Percentiles rank a stretch among this genome's conserved stretches.
These are phyloP conservation scores for Tarenaya hassleriana DNA, from an alignment of 345 rosid species.

Conservation along the genomic window DNA sequence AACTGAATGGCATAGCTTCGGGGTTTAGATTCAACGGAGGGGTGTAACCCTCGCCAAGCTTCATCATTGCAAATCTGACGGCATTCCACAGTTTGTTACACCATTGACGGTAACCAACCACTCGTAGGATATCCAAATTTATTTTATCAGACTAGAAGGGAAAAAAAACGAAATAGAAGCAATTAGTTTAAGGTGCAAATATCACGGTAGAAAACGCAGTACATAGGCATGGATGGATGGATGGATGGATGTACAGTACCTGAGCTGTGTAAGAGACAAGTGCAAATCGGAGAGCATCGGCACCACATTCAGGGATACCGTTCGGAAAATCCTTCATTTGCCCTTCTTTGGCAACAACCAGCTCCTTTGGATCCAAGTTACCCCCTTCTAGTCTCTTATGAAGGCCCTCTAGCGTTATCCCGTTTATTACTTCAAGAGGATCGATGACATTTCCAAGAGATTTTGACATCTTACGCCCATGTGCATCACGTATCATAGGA, in stretches of 20 bases:
- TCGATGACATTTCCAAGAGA: slow-evolving; percentile 90
- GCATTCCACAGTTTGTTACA: slow-evolving; percentile 98
- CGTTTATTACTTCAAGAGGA: slow-evolving; percentile 90
- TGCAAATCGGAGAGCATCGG: slow-evolving; percentile 97
- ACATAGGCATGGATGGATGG: no score
- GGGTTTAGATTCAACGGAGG: slow-evolving; percentile 45
- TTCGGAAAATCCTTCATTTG: slow-evolving; percentile 74
- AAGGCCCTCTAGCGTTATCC: slow-evolving; percentile 77
- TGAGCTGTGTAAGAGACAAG: slow-evolving; percentile 92
- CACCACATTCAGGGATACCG: slow-evolving; percentile 95
- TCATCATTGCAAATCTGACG: slow-evolving; percentile 90
- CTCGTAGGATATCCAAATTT: slow-evolving; percentile 92
- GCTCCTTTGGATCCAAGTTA: slow-evolving; percentile 69
- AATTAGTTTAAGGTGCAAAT: slow-evolving; percentile 2
- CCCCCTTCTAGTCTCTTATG: slow-evolving; percentile 76
- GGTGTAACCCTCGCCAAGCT: slow-evolving; percentile 57
- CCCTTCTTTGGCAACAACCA: slow-evolving; percentile 69
- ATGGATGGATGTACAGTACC: slow-evolving; percentile 48
- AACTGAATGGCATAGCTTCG: slow-evolving; percentile 61
- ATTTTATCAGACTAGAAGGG: slow-evolving; percentile 81
- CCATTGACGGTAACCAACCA: slow-evolving; percentile 98
- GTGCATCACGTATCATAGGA: slow-evolving; percentile 98
- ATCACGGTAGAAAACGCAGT: neutral
- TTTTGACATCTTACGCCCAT: slow-evolving; percentile 94
- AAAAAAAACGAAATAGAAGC: slow-evolving; percentile 5